These are phyloP conservation scores for Suillus plorans DNA, from an alignment of 768 basidiomycete species.

Conservation along the genomic window DNA sequence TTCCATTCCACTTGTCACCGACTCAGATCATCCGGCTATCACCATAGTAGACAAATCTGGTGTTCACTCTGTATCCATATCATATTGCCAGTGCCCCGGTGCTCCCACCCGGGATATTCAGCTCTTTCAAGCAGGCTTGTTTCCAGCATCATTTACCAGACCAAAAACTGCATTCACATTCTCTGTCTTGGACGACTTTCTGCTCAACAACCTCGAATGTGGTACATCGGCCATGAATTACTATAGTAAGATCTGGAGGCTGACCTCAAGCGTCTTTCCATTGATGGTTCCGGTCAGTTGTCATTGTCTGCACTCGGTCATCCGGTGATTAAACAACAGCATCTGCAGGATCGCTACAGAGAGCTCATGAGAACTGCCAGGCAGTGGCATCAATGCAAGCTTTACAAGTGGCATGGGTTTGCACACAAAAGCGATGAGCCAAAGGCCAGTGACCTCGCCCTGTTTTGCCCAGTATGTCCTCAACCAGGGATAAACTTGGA, in stretches of 20 bases:
- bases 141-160: not conserved
- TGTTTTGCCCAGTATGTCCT: not conserved
- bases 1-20: not conserved
- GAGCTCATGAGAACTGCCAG: conserved; percentile 16
- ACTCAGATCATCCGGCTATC: not conserved
- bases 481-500: not conserved
- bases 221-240: not conserved
- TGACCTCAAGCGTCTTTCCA: not conserved
- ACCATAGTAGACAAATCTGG: not conserved
- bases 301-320: not conserved
- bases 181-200: not conserved
- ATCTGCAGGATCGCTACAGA: conserved; percentile 13
- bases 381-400: conserved; percentile 17
- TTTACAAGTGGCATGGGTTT: conserved; percentile 16
- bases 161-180: conserved; percentile 1
- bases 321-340: not conserved
- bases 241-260: not conserved
- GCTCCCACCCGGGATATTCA: not conserved
- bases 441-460: not conserved
- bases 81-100: not conserved
- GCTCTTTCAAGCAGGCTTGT: not conserved
- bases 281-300: not conserved
- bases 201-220: not conserved
- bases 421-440: not conserved
- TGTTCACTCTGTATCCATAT: not conserved